These are phyloP conservation scores for Gossypium longicalyx DNA, from an alignment of 345 rosid genomes.

Conservation along the genomic window DNA sequence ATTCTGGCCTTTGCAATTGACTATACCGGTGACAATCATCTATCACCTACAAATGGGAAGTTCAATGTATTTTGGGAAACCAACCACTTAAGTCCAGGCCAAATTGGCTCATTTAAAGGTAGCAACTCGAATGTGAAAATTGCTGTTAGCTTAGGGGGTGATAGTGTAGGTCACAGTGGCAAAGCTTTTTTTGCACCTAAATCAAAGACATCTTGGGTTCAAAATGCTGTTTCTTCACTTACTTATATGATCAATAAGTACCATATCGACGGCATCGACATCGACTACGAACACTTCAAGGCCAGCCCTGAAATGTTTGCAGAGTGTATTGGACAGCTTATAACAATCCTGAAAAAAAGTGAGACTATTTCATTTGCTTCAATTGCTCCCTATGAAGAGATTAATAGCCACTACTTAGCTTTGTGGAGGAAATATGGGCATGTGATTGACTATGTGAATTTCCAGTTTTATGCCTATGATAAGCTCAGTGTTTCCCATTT, in stretches of 20 bases:
- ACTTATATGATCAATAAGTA: constrained; percentile 28
- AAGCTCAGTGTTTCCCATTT: constrained; percentile 22
- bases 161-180: neutral
- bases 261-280: constrained; percentile 36
- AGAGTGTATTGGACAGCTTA: constrained; percentile 39
- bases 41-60: constrained; percentile 31
- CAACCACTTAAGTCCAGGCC: neutral
- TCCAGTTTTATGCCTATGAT: constrained; percentile 43
- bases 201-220: constrained; percentile 30
- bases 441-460: constrained; percentile 43
- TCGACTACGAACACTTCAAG: constrained; percentile 40
- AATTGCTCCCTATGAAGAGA: constrained; percentile 38
- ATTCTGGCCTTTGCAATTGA: constrained; percentile 38
- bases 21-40: constrained; percentile 14
- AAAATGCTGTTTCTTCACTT: constrained; percentile 37
- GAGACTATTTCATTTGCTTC: constrained; percentile 35
- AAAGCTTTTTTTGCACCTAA: constrained; percentile 26
- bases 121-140: constrained; percentile 3
- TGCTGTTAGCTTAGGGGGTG: constrained; percentile 9
- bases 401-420: constrained; percentile 33
- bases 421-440: constrained; percentile 40
- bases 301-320: constrained; percentile 32
- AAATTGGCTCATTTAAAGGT: neutral
- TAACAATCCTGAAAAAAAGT: constrained; percentile 25
- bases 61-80: constrained; percentile 17